Evolutionary conservation across 345 rosid species (phyloP).

Genomic region (Arabidopsis thaliana): DNA sequence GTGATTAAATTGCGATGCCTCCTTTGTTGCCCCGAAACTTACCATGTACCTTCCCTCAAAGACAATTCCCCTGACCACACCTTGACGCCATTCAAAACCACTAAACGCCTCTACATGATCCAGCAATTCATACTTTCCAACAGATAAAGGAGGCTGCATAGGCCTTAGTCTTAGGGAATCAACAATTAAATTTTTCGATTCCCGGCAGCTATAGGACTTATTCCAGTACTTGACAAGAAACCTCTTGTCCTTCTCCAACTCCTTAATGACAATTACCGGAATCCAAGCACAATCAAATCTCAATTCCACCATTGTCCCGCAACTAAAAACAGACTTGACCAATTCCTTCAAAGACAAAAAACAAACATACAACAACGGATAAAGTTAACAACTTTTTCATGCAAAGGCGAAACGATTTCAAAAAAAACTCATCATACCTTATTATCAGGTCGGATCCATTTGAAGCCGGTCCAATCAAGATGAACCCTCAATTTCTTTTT

Average conservation of each 20-base stretch:
- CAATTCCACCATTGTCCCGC: background rate
- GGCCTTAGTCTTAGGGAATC: background rate
- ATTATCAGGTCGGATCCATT: conserved; percentile 52
- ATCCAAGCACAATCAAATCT: background rate
- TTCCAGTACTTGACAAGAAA: background rate
- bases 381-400: background rate
- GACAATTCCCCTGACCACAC: background rate
- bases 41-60: conserved; percentile 1
- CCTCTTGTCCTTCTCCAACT: background rate
- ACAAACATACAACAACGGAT: background rate
- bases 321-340: background rate
- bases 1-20: background rate
- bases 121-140: background rate
- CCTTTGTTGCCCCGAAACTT: background rate
- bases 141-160: background rate
- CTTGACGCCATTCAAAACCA: background rate
- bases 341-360: background rate
- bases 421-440: conserved; percentile 32
- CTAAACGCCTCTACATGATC: background rate
- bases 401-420: background rate
- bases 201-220: background rate
- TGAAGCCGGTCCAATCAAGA: conserved; percentile 49
- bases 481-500: conserved; percentile 52
- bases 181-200: background rate
- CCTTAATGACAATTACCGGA: background rate